These are phyloP conservation scores for Ophiostoma populinum DNA, from an alignment of 2,329 filamentous ascomycete species.

Conservation along the genomic window DNA sequence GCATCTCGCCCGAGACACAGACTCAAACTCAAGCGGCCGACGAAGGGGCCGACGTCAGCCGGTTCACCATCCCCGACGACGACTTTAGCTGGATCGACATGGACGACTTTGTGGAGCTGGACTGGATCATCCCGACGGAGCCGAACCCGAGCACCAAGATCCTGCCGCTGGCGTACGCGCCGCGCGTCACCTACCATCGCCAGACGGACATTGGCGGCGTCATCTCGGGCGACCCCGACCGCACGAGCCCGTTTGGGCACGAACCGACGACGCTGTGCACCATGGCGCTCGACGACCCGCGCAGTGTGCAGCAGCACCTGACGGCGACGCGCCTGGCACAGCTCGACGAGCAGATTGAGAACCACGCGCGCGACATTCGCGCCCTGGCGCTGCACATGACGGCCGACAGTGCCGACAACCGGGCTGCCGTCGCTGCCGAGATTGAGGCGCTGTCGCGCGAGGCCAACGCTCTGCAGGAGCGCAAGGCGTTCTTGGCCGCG, in stretches of 20 bases:
- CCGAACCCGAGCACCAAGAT: slow-evolving; percentile 89
- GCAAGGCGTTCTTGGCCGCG: slow-evolving; percentile 38
- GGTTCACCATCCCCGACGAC: slow-evolving; percentile 88
- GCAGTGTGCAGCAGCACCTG: slow-evolving; percentile 71
- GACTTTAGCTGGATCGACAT: slow-evolving; percentile 97
- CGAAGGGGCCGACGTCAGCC: slow-evolving; percentile 55
- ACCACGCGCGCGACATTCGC: slow-evolving; percentile 54
- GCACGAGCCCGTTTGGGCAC: slow-evolving; percentile 78
- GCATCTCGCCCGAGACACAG: slow-evolving; percentile 61
- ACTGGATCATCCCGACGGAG: slow-evolving; percentile 86
- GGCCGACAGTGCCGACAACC: slow-evolving; percentile 27
- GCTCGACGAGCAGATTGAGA: slow-evolving; percentile 59
- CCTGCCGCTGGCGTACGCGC: slow-evolving; percentile 75
- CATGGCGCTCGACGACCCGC: slow-evolving; percentile 81
- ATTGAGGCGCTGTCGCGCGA: slow-evolving; percentile 43
- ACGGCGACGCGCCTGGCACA: slow-evolving; percentile 67
- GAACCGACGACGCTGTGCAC: slow-evolving; percentile 91
- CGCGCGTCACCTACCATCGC: slow-evolving; percentile 92
- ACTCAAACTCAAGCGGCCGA: slow-evolving; percentile 34
- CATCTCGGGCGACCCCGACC: slow-evolving; percentile 62
- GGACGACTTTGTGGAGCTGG: slow-evolving; percentile 96
- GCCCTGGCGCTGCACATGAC: slow-evolving; percentile 55
- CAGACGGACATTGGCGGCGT: slow-evolving; percentile 82
- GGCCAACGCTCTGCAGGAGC: slow-evolving; percentile 36
- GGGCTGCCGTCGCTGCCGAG: slow-evolving; percentile 31